Evolutionary conservation across 345 rosid genomes (phyloP).

Genomic region (Ailanthus altissimus): DNA sequence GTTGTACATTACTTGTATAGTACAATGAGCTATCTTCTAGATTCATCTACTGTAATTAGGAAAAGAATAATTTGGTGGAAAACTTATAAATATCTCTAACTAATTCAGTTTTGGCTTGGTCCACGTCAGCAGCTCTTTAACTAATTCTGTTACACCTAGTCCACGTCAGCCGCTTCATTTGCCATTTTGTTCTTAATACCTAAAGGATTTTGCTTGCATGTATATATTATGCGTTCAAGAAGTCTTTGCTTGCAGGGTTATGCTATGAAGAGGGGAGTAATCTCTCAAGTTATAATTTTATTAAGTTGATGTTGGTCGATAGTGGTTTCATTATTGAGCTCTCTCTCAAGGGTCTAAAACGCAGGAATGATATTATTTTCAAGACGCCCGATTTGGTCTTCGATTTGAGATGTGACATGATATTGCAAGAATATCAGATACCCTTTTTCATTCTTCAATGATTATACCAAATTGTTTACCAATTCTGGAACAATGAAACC

Average conservation of each 20-base stretch:
- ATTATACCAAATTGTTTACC: constrained; percentile 43
- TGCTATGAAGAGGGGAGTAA: constrained; percentile 26
- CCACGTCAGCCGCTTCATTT: no score
- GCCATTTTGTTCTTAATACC: no score
- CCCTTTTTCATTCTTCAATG: constrained; percentile 52
- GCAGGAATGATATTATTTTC: constrained; percentile 46
- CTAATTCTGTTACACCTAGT: no score
- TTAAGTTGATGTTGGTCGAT: constrained; percentile 50
- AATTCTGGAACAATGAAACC: constrained; percentile 33
- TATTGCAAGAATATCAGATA: constrained; percentile 58
- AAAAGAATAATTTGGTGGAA: no score
- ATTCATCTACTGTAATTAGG: no score
- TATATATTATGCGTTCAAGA: no score
- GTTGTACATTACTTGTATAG: no score
- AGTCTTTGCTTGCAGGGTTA: constrained; percentile 22
- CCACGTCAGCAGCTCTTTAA: no score
- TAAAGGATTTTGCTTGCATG: no score
- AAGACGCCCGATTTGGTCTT: constrained; percentile 42
- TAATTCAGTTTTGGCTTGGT: no score
- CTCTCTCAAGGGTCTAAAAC: constrained; percentile 43
- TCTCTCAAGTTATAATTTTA: constrained; percentile 32
- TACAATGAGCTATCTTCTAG: no score
- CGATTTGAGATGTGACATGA: constrained; percentile 43
- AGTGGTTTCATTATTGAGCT: constrained; percentile 55
- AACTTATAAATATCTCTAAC: no score